Conservation (phyloP, 2,329 filamentous ascomycete species). For the Boeremia exigua region DNA sequence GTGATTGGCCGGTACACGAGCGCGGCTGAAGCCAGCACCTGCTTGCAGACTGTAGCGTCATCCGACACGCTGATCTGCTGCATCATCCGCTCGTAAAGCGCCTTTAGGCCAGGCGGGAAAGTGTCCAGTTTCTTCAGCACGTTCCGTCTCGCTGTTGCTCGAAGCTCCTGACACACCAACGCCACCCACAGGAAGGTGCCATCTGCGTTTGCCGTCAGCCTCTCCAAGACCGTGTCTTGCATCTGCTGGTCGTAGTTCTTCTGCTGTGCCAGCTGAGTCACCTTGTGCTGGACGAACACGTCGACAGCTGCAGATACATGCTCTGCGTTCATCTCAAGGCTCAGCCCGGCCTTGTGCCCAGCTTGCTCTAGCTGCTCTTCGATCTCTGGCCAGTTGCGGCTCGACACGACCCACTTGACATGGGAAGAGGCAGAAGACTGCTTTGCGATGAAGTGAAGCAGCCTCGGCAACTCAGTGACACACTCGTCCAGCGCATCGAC, state of each 20-base stretch:
- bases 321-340: conserved; percentile 36
- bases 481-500: conserved; percentile 26
- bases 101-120: conserved; percentile 48
- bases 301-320: conserved; percentile 44
- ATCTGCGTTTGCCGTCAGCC: not conserved
- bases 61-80: conserved; percentile 31
- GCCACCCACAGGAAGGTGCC: no score
- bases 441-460: conserved; percentile 9
- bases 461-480: conserved; percentile 5
- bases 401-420: conserved; percentile 17
- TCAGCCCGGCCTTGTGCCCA: conserved; percentile 30
- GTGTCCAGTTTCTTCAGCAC: conserved; percentile 18
- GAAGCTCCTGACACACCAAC: conserved; percentile 32
- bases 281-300: conserved; percentile 47
- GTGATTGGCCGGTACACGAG: conserved; percentile 48
- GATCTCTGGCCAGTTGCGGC: conserved; percentile 11
- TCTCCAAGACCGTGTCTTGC: not conserved
- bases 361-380: conserved; percentile 23
- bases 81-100: conserved; percentile 51
- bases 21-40: conserved; percentile 5
- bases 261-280: conserved; percentile 29
- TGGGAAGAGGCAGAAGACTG: conserved; percentile 1
- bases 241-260: not conserved
- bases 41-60: not conserved
- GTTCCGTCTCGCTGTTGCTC: conserved; percentile 2